A percentile compares a stretch with the other conserved stretches of the same genome.
Evolutionary conservation across 2,329 filamentous ascomycete genomes (phyloP).

Genomic region (Arthrobotrys musiformis): DNA sequence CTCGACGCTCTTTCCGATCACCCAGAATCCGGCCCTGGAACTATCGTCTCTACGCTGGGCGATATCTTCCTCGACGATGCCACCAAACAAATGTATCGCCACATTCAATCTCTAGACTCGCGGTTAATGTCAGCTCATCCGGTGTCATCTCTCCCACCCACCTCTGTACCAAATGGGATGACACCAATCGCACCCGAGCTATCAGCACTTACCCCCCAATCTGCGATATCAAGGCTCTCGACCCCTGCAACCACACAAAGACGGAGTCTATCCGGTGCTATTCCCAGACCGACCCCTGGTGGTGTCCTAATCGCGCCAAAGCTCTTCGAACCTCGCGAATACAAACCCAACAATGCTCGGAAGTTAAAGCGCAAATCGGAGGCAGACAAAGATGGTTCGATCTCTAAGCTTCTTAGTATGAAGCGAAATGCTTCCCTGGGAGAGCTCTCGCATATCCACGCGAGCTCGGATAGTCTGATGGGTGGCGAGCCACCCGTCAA

Average conservation of each 20-base stretch:
- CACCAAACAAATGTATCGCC: conserved; percentile 50
- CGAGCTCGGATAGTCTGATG: conserved; percentile 17
- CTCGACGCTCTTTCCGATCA: conserved; percentile 52
- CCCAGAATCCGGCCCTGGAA: conserved; percentile 52
- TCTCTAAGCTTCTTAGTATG: conserved; percentile 30
- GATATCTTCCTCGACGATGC: conserved; percentile 55
- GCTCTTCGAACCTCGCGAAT: conserved; percentile 54
- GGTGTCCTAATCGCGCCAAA: conserved; percentile 42
- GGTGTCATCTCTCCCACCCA: not conserved
- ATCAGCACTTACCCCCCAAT: conserved; percentile 29
- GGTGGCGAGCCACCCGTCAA: conserved; percentile 53
- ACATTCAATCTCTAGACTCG: conserved; percentile 28
- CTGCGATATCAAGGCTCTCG: conserved; percentile 17
- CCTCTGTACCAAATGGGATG: conserved; percentile 36
- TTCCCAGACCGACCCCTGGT: conserved; percentile 28
- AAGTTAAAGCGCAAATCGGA: conserved; percentile 54
- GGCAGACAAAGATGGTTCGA: conserved; percentile 47
- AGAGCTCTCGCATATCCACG: conserved; percentile 34
- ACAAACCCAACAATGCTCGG: conserved; percentile 46
- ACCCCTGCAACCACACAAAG: conserved; percentile 38
- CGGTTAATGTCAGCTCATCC: conserved; percentile 8
- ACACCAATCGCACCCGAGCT: conserved; percentile 25
- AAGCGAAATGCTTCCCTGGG: conserved; percentile 48
- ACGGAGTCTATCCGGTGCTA: conserved; percentile 51
- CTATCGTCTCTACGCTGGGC: conserved; percentile 43